Evolutionary conservation across 352 stramenopile species (phyloP).

Genomic region (Globisporangium paddicum): DNA sequence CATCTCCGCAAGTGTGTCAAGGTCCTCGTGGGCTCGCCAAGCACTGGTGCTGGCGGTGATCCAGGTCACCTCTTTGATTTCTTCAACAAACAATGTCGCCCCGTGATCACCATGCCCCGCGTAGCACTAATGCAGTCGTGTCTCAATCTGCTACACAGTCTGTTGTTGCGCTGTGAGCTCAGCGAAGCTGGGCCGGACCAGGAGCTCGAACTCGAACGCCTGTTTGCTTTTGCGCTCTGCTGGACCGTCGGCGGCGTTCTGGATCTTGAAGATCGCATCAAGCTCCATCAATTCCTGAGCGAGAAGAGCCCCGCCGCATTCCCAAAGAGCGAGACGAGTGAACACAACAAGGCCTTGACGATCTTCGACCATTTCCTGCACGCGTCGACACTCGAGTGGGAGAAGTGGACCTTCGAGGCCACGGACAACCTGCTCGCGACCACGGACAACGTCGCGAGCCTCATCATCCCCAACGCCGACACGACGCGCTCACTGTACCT

Average conservation of each 20-base stretch:
- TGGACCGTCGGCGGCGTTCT: slow-evolving; percentile 86
- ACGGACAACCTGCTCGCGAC: slow-evolving; percentile 17
- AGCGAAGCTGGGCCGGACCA: slow-evolving; percentile 46
- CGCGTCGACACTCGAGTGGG: slow-evolving; percentile 87
- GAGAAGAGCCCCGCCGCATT: slow-evolving; percentile 28
- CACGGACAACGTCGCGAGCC: slow-evolving; percentile 65
- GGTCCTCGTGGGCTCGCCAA: slow-evolving; percentile 44
- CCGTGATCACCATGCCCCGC: slow-evolving; percentile 63
- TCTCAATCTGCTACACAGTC: slow-evolving; percentile 52
- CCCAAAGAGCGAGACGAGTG: slow-evolving; percentile 11
- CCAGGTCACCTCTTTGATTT: slow-evolving; percentile 16
- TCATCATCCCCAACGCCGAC: slow-evolving; percentile 88
- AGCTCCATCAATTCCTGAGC: slow-evolving; percentile 68
- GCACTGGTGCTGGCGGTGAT: background rate
- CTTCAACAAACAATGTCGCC: slow-evolving; percentile 29
- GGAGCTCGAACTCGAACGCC: slow-evolving; percentile 67
- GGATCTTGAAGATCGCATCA: slow-evolving; percentile 70
- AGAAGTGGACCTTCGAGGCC: slow-evolving; percentile 66
- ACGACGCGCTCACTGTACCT: slow-evolving; percentile 68
- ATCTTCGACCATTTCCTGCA: slow-evolving; percentile 93
- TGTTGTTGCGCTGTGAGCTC: slow-evolving; percentile 53
- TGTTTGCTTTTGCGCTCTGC: slow-evolving; percentile 81
- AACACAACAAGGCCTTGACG: slow-evolving; percentile 28
- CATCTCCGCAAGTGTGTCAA: slow-evolving; percentile 40
- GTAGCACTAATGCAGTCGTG: slow-evolving; percentile 80